Base-by-base conservation (phyloP, 345 rosid genomes). In the Linum tenue region DNA sequence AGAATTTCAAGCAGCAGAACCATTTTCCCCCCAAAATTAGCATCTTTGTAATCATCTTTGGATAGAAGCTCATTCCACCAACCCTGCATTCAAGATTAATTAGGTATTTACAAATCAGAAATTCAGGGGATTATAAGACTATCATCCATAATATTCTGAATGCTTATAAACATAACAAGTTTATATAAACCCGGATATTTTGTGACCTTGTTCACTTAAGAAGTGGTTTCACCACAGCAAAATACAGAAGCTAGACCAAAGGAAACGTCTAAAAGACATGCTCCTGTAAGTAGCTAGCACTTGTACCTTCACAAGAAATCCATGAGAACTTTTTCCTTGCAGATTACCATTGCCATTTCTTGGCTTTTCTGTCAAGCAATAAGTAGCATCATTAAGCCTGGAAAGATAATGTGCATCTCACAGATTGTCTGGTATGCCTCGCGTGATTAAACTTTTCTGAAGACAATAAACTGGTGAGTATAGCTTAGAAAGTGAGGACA, bases 21-120 rank as follows among this genome's bases (percentile, higher is more conserved):
- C 98, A 95, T 91, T 84, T 95, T 95, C 65, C 99, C 99, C 66
- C 99, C 87, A 73, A 84, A 86, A 66, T 78, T 81, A 38, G 79
- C 72, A 72, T 83, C 89, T 77, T 78, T 87, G 72, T 79, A 95
- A 76, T 81, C 87, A 72, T 82, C 82, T 70, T 82, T 85, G 58
- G 66, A 80, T 71, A 95, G 88, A 78, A 95, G 87, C 80, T 91
- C 97, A 72, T 84, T 87, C 96, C 99, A 95, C 99, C 99, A 91
- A 76, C 78, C 91, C 99, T 95, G 78, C 51, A 43, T 22, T 22
- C 31, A 22, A 22, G 31, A 69, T 48, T 48, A 48, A 48, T 15
- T 3, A 48, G 53, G 53, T 9, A 6, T 22, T 22, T 48, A 15
- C 53, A 48, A 48, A 48, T 48, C 53, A 48, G 9, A 48, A 48